Evolutionary conservation across 805 yeast species (phyloP), one percentile per base, ranked within the genome.

Genomic region (Saccharomycopsis fibuligera): DNA sequence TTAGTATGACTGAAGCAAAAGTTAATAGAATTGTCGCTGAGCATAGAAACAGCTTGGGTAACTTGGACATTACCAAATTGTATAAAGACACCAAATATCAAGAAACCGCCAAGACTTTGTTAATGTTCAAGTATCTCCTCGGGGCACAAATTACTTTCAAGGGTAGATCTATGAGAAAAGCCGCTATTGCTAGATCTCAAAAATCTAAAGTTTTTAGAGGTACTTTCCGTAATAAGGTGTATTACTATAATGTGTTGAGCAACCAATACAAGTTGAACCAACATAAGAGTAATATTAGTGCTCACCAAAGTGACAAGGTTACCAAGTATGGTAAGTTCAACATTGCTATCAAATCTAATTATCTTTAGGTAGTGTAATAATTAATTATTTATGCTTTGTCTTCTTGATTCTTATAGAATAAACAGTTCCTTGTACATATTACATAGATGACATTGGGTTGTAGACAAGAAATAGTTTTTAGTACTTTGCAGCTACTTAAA

Each of bases 151-250:
- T 50, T 17, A 43, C 33, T 24, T 16, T 16, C 16, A 48, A 42
- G 14, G 54, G 54, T 40, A 43, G 54, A 43, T 44, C 51, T 33
- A 37, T 36, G 23, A 31, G 16, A 9, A 37, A 41, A 27, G 44
- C 54, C 5, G 51, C 54, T 21, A 47, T 48, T 44, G 43, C 51
- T 16, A 38, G 54, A 35, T 44, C 54, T 24, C 42, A 47, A 35
- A 47, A 44, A 31, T 25, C 24, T 21, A 47, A 44, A 23, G n/a
- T 44, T 4, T 43, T 41, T 16, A 43, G 35, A 33, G 54, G 54
- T 40, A 50, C 54, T 23, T 50, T 50, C 42, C 39, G 49, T 22
- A 50, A 50, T 35, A 50, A 50, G 38, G 41, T 46, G 23, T 50
- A 36, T 38, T 23, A 35, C 27, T 49, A 36, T 21, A 50, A 50